These are phyloP conservation scores for Kodamaea fungicola DNA, from an alignment of 1,139 yeast species.

Conservation along the genomic window DNA sequence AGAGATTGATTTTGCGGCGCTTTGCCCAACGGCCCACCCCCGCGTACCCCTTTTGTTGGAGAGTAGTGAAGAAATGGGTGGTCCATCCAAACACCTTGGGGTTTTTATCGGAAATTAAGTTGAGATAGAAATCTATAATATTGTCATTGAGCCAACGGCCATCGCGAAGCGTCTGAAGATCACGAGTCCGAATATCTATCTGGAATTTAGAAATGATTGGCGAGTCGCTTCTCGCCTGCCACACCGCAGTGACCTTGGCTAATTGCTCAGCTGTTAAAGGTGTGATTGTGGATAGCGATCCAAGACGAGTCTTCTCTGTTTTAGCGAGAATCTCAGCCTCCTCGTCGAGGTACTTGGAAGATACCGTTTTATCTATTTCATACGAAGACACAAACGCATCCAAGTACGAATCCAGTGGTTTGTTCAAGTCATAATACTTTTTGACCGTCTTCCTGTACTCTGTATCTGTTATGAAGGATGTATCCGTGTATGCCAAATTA, in stretches of 20 bases:
- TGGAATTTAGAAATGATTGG: conserved; percentile 28
- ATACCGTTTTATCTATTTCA: conserved; percentile 10
- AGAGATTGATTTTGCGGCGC: conserved; percentile 69
- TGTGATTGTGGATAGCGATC: conserved; percentile 8
- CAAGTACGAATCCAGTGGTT: conserved; percentile 10
- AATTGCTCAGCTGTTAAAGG: conserved; percentile 13
- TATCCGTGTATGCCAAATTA: neutral
- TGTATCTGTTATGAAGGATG: neutral
- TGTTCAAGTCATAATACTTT: conserved; percentile 8
- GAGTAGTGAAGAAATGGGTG: conserved; percentile 79
- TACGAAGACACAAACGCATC: conserved; percentile 14
- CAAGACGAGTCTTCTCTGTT: conserved; percentile 8
- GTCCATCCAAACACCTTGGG: conserved; percentile 67
- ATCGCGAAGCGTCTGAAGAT: conserved; percentile 67
- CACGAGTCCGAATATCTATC: conserved; percentile 64
- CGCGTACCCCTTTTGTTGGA: conserved; percentile 67
- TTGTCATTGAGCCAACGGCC: conserved; percentile 89
- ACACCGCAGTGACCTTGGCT: conserved; percentile 19
- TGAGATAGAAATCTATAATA: conserved; percentile 78
- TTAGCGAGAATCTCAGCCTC: conserved; percentile 8
- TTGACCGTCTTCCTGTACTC: conserved; percentile 11
- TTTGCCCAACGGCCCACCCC: conserved; percentile 92
- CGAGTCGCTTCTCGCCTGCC: conserved; percentile 19
- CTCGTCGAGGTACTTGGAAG: conserved; percentile 8
- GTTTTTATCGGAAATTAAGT: conserved; percentile 43